Evolutionary conservation across 2,329 filamentous ascomycete species (phyloP).

Genomic region (Trichoderma brevicompactum): DNA sequence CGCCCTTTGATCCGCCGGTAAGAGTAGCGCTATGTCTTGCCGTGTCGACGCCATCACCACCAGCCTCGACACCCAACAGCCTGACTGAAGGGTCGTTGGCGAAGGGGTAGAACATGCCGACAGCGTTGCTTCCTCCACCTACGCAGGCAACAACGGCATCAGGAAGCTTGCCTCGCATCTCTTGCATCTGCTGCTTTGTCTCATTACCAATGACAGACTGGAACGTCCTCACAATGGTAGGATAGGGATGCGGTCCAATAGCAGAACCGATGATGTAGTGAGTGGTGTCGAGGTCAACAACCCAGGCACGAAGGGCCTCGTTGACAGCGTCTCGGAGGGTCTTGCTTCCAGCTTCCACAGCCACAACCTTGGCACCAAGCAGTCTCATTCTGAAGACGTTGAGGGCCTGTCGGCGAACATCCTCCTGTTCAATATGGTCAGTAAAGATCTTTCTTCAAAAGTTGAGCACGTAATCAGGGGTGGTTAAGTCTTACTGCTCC

Average conservation of each 20-base stretch:
- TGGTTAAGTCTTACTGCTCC: slow-evolving; percentile 63
- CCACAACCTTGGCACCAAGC: slow-evolving; percentile 87
- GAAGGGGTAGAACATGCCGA: slow-evolving; percentile 99
- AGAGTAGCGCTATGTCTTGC: slow-evolving; percentile 85
- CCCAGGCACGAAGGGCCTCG: slow-evolving; percentile 93
- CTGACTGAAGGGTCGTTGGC: slow-evolving; percentile 82
- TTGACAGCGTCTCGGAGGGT: slow-evolving; percentile 90
- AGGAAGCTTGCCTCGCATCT: slow-evolving; percentile 83
- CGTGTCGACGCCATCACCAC: slow-evolving; percentile 90
- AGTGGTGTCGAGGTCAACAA: slow-evolving; percentile 87
- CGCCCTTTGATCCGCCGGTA: slow-evolving; percentile 83
- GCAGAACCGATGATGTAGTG: slow-evolving; percentile 99
- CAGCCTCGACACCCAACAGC: slow-evolving; percentile 91
- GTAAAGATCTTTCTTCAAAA: slow-evolving; percentile 15
- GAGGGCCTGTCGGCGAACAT: slow-evolving; percentile 91
- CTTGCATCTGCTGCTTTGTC: slow-evolving; percentile 88
- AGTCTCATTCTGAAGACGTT: slow-evolving; percentile 99
- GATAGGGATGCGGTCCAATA: slow-evolving; percentile 97
- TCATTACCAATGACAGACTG: slow-evolving; percentile 95
- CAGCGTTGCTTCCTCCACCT: slow-evolving; percentile 91
- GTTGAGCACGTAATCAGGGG: neutral
- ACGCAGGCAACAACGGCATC: slow-evolving; percentile 97
- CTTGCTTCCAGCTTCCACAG: slow-evolving; percentile 86
- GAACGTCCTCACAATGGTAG: slow-evolving; percentile 95
- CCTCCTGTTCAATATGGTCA: slow-evolving; percentile 60